These are phyloP conservation scores for Ceratocystis smalleyi DNA, from an alignment of 2,329 filamentous ascomycete species.

Conservation along the genomic window DNA sequence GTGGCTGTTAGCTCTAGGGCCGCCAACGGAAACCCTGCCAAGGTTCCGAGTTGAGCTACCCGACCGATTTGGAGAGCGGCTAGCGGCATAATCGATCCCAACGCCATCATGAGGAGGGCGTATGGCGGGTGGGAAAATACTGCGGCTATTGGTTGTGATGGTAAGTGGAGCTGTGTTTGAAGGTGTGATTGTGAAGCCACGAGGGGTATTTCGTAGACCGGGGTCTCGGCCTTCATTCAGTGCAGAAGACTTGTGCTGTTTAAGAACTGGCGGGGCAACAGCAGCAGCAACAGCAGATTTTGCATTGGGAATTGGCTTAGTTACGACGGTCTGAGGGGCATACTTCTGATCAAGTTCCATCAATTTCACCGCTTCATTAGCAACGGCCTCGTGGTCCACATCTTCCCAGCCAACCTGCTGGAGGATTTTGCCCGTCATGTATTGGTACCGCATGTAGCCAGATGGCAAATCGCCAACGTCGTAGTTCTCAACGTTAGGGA, in stretches of 20 bases:
- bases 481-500: slow-evolving; percentile 51
- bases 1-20: not conserved
- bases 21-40: not conserved
- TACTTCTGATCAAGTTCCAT: slow-evolving; percentile 25
- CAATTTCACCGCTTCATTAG: slow-evolving; percentile 23
- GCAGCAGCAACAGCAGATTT: not conserved
- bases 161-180: not conserved
- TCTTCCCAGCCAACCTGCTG: slow-evolving; percentile 55
- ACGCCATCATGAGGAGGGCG: slow-evolving; percentile 1
- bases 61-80: slow-evolving; percentile 8
- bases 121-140: not conserved
- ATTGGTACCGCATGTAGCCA: slow-evolving; percentile 56
- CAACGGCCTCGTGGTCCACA: slow-evolving; percentile 29
- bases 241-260: not conserved
- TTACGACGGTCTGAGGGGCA: slow-evolving; percentile 18
- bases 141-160: slow-evolving; percentile 1
- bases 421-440: slow-evolving; percentile 50
- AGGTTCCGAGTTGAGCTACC: slow-evolving; percentile 11
- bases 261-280: not conserved
- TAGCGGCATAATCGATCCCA: not conserved
- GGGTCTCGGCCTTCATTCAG: slow-evolving; percentile 6
- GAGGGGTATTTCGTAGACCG: not conserved
- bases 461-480: slow-evolving; percentile 49
- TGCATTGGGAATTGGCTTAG: not conserved
- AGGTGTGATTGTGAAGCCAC: not conserved